Evolutionary conservation across 176 grass and related monocot species (phyloP), one percentile per base, ranked within the genome.

Genomic region (Melocanna baccifera): DNA sequence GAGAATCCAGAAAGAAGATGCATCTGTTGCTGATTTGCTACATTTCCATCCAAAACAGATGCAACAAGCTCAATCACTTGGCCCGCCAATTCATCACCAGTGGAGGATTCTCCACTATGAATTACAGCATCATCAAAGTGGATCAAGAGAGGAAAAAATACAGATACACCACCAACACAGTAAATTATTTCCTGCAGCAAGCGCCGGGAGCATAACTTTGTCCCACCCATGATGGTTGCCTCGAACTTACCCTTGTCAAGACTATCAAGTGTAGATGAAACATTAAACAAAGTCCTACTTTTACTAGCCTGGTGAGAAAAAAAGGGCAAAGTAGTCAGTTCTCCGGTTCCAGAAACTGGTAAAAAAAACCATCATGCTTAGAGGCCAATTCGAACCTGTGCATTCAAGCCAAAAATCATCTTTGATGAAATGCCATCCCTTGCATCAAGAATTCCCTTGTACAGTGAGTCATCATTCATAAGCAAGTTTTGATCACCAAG

Each of bases 11-110:
- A 98, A 81, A 98, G 87, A 82, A 95, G 91, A 87, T 93, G 89
- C 96, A 98, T 98, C 61, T 98, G 96, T 73, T 98, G 96, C 87
- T 98, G 96, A 86, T 95, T 98, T 83, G 96, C 83, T 67, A 92
- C 69, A 90, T 95, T 98, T 87, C 91, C 92, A 87, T 98, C 96
- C 66, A 98, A 78, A 90, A 98, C 91, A 73, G 96, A 95, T 73
- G 96, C 96, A 90, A 98, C 77, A 85, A 98, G 93, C 69, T 98
- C 96, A 84, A 98, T 91, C 73, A 98, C 93, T 90, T 92, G 82
- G 70, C 89, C 91, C 67, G 86, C 87, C 78, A 93, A 82, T 82
- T 91, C 89, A 79, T 93, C 92, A 81, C 82, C 79, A 28, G 71
- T 52, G 62, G 77, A 26, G 4, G 82, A 63, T 67, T 84, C 71